Evolutionary conservation across 495 filamentous ascomycete genomes (phyloP), one percentile per base, ranked within the genome.

Genomic region (Penicillium pulvis): DNA sequence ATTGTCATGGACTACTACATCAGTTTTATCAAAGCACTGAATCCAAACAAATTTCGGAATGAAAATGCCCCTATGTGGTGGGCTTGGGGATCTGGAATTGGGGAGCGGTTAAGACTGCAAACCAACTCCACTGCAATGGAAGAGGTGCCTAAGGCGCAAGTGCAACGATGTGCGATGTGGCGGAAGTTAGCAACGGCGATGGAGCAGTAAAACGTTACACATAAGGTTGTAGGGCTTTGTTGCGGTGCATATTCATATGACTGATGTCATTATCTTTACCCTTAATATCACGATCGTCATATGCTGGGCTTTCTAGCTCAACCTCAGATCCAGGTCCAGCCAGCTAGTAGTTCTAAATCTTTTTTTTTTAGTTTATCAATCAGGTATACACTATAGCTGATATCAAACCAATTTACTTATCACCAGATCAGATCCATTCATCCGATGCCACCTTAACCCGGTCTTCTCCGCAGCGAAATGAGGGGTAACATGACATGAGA

Each of bases 1-100:
- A 73, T 84, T 12, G 80, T 84, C n/a, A 83, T 86, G 68, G 71
- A 75, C 3, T 89, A 89, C 61, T 88, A 81, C 77, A 71, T 83
- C 1, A 87, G 83, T 54, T 90, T 90, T 63, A 80, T 88, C 55
- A 76, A 78, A 47, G 75, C 74, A 0, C 77, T 84, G 39, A 70
- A 90, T 63, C 87, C 87, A 14, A 90, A 90, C 55, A 77, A 58
- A 11, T 68, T 64, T 23, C 61, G 70, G 36, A 53, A 71, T 23
- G 4, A 59, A 1, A 65, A 61, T 11, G 69, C 77, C 23, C 81
- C 80, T 2, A 53, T 56, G 17, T 85, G 82, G 84, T 54, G 67
- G 4, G 49, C 65, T 6, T 82, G 75, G 75, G 69, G 62, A 3
- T 54, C 19, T 19, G 66, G 61, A 0, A 46, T 45, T 3, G 60